A percentile compares a stretch with the other conserved stretches of the same genome.
These are phyloP conservation scores for Ophiostoma sp. DNA, from an alignment of 2,329 filamentous ascomycete species.

Conservation along the genomic window DNA sequence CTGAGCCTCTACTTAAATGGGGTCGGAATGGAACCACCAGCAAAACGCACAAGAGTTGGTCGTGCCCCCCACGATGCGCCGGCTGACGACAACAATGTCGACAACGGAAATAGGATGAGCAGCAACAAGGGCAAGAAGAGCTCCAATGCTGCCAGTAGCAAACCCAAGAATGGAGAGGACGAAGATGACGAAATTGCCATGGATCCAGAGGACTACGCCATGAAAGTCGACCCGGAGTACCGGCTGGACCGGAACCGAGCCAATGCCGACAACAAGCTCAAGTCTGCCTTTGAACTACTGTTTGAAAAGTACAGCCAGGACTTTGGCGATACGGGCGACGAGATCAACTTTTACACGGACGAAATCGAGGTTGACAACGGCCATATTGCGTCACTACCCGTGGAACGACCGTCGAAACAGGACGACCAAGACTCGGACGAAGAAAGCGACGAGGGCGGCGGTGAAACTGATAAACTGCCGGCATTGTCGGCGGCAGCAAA, in stretches of 20 bases:
- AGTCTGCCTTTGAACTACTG: conserved; percentile 82
- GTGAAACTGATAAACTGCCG: background rate
- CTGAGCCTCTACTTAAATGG: background rate
- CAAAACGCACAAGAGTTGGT: conserved; percentile 27
- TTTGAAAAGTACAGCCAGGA: conserved; percentile 86
- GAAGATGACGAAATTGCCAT: conserved; percentile 52
- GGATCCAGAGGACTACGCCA: conserved; percentile 49
- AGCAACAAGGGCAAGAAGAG: background rate
- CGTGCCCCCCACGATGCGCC: conserved; percentile 22
- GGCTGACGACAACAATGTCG: background rate
- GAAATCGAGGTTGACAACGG: conserved; percentile 89
- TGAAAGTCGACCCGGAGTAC: conserved; percentile 53
- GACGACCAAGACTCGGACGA: conserved; percentile 33
- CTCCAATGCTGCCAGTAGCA: background rate
- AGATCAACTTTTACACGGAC: conserved; percentile 81
- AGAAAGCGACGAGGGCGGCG: background rate
- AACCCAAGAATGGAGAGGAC: conserved; percentile 35
- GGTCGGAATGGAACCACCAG: conserved; percentile 28
- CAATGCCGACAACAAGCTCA: conserved; percentile 69
- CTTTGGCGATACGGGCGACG: conserved; percentile 80
- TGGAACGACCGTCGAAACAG: conserved; percentile 33
- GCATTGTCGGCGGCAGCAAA: background rate
- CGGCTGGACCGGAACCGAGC: conserved; percentile 63
- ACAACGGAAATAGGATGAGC: background rate
- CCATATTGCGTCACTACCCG: conserved; percentile 61